Conservation (phyloP, 768 basidiomycete species). For the Lactarius trivialis region DNA sequence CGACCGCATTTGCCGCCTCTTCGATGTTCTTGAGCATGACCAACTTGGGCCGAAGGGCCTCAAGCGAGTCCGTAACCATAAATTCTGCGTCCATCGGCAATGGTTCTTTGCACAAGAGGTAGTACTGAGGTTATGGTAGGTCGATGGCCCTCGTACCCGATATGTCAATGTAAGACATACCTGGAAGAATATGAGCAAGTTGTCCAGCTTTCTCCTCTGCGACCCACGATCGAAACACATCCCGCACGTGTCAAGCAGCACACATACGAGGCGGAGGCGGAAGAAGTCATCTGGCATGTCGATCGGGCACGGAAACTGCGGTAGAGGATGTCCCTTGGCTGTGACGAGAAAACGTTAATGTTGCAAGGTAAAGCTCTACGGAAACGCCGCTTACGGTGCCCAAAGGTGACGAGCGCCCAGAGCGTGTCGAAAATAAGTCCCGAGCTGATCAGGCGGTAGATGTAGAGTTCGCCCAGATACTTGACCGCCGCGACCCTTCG, state of each 20-base stretch:
- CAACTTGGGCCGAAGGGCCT: conserved; percentile 85
- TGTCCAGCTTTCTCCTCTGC: conserved; percentile 88
- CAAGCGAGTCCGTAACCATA: conserved; percentile 91
- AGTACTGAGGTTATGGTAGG: conserved; percentile 44
- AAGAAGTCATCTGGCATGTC: conserved; percentile 98
- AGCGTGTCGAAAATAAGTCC: conserved; percentile 87
- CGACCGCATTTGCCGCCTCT: conserved; percentile 82
- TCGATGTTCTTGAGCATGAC: conserved; percentile 65
- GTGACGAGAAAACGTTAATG: conserved; percentile 10
- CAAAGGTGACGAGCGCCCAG: conserved; percentile 93
- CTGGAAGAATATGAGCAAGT: conserved; percentile 90
- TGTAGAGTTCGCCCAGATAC: conserved; percentile 95
- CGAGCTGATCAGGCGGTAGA: conserved; percentile 87
- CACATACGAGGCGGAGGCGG: conserved; percentile 85
- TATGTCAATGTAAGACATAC: conserved; percentile 34
- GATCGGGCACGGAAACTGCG: conserved; percentile 62
- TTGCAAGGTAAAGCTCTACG: background rate
- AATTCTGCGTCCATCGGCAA: conserved; percentile 98
- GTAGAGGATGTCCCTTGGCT: conserved; percentile 89
- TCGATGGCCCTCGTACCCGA: background rate
- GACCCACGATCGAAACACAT: conserved; percentile 96
- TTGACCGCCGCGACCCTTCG: conserved; percentile 86
- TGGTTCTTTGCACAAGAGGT: conserved; percentile 80
- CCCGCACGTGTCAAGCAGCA: conserved; percentile 89
- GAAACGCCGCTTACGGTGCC: conserved; percentile 69